These are phyloP conservation scores for Trichophaea hybrida DNA, from an alignment of 2,329 filamentous ascomycete genomes.

Conservation along the genomic window DNA sequence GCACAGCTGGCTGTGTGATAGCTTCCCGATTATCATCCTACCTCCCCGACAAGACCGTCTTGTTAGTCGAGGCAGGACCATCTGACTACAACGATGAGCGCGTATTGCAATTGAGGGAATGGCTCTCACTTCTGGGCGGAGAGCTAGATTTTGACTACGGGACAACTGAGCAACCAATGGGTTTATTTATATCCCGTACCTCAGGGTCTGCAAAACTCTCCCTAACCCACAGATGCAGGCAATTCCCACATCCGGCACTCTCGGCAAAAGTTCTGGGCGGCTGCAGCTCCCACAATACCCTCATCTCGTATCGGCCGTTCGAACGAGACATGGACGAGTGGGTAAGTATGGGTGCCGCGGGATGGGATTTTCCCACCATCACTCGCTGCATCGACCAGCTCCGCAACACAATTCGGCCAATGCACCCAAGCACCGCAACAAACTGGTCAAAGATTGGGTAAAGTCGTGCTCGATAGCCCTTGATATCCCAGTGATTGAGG, in stretches of 20 bases:
- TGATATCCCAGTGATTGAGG: conserved; percentile 63
- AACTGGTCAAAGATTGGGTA: conserved; percentile 85
- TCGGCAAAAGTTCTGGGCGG: conserved; percentile 78
- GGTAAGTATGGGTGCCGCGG: conserved; percentile 66
- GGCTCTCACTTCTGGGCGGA: conserved; percentile 70
- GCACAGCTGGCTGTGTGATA: conserved; percentile 74
- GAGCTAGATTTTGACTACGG: conserved; percentile 79
- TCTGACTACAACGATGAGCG: conserved; percentile 80
- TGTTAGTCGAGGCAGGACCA: conserved; percentile 72
- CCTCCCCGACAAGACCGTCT: conserved; percentile 63
- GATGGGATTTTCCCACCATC: conserved; percentile 77
- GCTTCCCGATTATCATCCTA: conserved; percentile 69
- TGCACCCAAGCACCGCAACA: conserved; percentile 74
- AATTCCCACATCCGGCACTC: conserved; percentile 89
- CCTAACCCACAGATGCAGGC: conserved; percentile 37
- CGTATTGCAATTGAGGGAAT: conserved; percentile 73
- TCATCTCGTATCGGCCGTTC: conserved; percentile 85
- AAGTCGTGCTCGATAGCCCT: conserved; percentile 63
- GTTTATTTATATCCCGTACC: conserved; percentile 30
- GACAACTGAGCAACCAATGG: conserved; percentile 64
- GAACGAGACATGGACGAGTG: conserved; percentile 76
- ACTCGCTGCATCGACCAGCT: conserved; percentile 69
- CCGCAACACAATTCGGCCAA: conserved; percentile 79
- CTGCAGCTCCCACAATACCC: conserved; percentile 85
- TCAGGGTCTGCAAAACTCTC: background rate